A percentile compares a stretch with the other conserved stretches of the same genome.
phyloP scores from a whole-genome alignment of 352 stramenopile genomes.

The Globisporangium acanthophoron region DNA sequence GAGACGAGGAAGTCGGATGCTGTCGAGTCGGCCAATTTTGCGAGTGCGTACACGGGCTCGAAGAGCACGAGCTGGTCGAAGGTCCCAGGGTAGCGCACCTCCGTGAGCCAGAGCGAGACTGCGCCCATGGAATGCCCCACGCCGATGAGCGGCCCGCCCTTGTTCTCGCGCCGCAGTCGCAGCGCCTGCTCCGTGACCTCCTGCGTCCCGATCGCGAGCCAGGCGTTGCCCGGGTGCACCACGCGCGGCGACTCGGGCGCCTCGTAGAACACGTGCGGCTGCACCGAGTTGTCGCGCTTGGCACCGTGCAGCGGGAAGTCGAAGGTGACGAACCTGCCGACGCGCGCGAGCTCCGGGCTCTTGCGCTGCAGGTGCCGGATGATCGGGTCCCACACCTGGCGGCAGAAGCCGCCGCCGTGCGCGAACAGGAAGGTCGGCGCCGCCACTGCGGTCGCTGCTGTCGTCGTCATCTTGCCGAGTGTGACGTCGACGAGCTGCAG shows the following conservation, averaged over 20 bases:
- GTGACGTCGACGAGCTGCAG: background rate
- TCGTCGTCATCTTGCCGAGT: background rate
- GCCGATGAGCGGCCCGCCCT: conserved; percentile 30
- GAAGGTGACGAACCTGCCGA: conserved; percentile 14
- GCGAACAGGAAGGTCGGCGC: conserved; percentile 26
- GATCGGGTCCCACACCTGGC: conserved; percentile 39
- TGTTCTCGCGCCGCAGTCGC: conserved; percentile 5
- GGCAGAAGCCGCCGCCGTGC: conserved; percentile 48
- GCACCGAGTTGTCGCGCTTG: conserved; percentile 29
- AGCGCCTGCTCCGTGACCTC: conserved; percentile 10
- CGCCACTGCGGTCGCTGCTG: background rate
- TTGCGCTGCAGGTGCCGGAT: conserved; percentile 25
- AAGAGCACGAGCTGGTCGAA: conserved; percentile 42
- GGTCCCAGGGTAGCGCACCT: conserved; percentile 26
- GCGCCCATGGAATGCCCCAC: conserved; percentile 48
- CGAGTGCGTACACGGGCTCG: conserved; percentile 29
- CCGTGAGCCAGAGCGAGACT: conserved; percentile 27
- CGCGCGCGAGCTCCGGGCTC: conserved; percentile 22
- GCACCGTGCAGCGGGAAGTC: conserved; percentile 37
- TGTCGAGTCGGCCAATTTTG: conserved; percentile 3
- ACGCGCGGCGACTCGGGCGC: conserved; percentile 17
- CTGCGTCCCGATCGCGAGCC: conserved; percentile 8
- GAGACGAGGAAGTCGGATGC: conserved; percentile 26
- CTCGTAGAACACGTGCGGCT: conserved; percentile 9
- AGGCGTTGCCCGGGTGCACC: conserved; percentile 32